Evolutionary conservation across 108 stramenopile species (phyloP).

Genomic region (Stephanodiscus triporus): DNA sequence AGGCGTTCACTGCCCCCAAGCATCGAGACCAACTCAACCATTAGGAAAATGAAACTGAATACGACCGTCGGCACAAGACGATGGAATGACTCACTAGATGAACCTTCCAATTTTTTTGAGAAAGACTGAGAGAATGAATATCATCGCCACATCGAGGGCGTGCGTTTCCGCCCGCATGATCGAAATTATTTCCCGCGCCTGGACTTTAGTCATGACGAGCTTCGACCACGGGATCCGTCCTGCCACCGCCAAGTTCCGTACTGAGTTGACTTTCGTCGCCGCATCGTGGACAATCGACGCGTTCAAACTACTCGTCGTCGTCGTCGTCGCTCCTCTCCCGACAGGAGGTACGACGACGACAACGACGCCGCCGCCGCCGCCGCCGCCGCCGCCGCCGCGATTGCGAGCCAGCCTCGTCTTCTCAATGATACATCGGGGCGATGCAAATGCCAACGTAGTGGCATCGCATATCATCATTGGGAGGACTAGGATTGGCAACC

Average conservation of each 20-base stretch:
- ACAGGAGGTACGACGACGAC: no score
- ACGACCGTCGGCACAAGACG: neutral
- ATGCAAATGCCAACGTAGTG: neutral
- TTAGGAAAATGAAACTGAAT: neutral
- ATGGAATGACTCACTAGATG: conserved; percentile 17
- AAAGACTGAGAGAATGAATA: conserved; percentile 32
- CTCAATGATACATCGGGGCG: neutral
- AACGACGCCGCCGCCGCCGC: no score
- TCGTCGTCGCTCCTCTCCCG: neutral
- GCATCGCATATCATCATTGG: neutral
- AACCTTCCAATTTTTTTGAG: conserved; percentile 20
- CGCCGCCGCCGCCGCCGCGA: no score
- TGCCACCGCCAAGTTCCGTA: conserved; percentile 34
- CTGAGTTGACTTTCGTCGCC: neutral
- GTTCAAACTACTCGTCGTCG: neutral
- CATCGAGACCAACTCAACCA: neutral
- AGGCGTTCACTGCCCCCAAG: conserved; percentile 10
- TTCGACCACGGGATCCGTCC: conserved; percentile 52
- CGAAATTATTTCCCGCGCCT: conserved; percentile 29
- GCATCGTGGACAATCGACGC: neutral
- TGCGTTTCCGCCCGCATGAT: conserved; percentile 48
- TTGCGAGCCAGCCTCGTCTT: neutral
- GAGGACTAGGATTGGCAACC: neutral
- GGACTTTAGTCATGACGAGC: conserved; percentile 21
- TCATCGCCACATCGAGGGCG: conserved; percentile 16